Conservation (phyloP, 352 stramenopile species). For the Globisporangium canariense region DNA sequence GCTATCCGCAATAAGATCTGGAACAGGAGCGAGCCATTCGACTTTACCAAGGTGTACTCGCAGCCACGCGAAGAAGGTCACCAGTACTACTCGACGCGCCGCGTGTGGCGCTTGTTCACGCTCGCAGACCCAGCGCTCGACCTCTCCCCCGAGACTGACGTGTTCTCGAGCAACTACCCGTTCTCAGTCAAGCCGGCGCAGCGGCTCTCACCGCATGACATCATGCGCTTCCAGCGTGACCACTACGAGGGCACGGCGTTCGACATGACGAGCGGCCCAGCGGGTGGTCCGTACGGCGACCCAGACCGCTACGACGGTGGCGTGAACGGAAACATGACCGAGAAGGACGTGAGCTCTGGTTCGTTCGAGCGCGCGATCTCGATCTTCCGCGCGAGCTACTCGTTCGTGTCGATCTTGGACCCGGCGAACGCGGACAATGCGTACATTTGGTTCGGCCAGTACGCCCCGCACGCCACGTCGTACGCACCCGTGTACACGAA, state of each 20-base stretch:
- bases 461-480: constrained; percentile 81
- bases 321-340: constrained; percentile 41
- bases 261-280: constrained; percentile 78
- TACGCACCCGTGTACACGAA: constrained; percentile 90
- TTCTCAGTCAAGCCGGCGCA: constrained; percentile 72
- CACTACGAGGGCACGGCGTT: constrained; percentile 93
- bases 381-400: constrained; percentile 92
- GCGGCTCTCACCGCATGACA: constrained; percentile 69
- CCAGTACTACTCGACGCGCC: constrained; percentile 84
- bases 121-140: constrained; percentile 67
- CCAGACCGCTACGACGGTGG: constrained; percentile 86
- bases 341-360: constrained; percentile 46
- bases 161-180: constrained; percentile 79
- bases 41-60: constrained; percentile 89
- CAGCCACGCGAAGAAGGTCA: constrained; percentile 53
- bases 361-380: constrained; percentile 92
- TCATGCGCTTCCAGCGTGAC: constrained; percentile 91
- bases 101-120: constrained; percentile 89
- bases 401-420: constrained; percentile 73
- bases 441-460: constrained; percentile 88
- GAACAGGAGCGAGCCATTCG: constrained; percentile 62
- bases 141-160: constrained; percentile 72
- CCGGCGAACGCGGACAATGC: constrained; percentile 52
- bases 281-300: constrained; percentile 87
- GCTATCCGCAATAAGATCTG: constrained; percentile 84